Evolutionary conservation across 176 grass and related monocot genomes (phyloP).

Genomic region (Oryza nivara): DNA sequence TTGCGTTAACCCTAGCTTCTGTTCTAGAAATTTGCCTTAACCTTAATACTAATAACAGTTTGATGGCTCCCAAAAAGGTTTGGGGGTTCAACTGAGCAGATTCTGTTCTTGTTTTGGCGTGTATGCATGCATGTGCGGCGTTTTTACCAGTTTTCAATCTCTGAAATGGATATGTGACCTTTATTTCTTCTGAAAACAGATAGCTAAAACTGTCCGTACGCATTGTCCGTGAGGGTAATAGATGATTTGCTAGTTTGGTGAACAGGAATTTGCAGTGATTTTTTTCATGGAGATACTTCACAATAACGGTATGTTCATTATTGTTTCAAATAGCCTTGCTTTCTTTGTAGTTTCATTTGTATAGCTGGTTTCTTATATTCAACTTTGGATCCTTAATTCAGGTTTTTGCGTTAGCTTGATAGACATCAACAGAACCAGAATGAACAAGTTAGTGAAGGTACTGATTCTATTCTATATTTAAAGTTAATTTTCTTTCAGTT

Average conservation of each 20-base stretch:
- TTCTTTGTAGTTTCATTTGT: neutral
- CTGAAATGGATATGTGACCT: neutral
- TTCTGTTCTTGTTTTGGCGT: neutral
- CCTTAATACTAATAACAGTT: too few relatives aligned
- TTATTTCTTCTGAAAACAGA: neutral
- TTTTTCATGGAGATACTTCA: conserved; percentile 42
- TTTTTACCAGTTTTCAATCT: too few relatives aligned
- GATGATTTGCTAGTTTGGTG: neutral
- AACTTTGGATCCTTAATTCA: conserved; percentile 20
- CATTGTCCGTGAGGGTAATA: neutral
- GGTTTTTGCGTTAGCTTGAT: conserved; percentile 33
- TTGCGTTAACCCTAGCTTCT: too few relatives aligned
- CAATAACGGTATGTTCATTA: conserved; percentile 16
- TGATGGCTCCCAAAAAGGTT: too few relatives aligned
- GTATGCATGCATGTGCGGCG: neutral
- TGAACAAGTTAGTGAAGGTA: conserved; percentile 33
- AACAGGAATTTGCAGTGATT: neutral
- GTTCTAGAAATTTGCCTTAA: too few relatives aligned
- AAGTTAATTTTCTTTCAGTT: neutral
- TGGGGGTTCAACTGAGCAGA: too few relatives aligned
- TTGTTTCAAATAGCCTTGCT: neutral
- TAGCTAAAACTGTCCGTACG: too few relatives aligned
- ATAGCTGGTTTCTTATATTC: neutral
- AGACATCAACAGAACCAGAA: neutral
- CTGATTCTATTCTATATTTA: neutral